Percentiles rank a stretch among this genome's conserved stretches.
phyloP scores from a whole-genome alignment of 2,329 filamentous ascomycete species.

The Aureobasidium musti region DNA sequence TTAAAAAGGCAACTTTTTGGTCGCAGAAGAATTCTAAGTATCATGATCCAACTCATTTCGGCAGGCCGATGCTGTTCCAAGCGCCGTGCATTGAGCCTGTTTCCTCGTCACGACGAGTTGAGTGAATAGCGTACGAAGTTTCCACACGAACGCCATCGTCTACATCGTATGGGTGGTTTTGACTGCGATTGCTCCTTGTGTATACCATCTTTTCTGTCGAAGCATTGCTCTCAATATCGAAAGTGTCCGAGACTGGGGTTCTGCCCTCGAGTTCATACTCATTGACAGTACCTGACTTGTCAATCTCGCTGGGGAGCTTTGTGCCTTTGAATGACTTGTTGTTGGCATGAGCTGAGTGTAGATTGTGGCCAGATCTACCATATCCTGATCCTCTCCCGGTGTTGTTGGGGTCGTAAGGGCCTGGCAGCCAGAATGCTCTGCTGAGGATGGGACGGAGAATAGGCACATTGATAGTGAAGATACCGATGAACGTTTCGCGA shows the following conservation, averaged over 20 bases:
- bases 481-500: constrained; percentile 43
- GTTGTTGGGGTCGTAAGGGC: constrained; percentile 29
- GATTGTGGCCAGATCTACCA: neutral
- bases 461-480: constrained; percentile 43
- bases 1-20: neutral
- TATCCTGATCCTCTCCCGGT: neutral
- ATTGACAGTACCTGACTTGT: neutral
- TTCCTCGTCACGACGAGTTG: constrained; percentile 18
- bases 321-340: neutral
- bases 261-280: constrained; percentile 11
- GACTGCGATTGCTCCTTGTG: neutral
- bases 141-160: constrained; percentile 12
- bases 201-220: constrained; percentile 20
- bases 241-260: constrained; percentile 1
- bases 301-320: neutral
- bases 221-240: constrained; percentile 11
- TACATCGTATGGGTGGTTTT: neutral
- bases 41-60: neutral
- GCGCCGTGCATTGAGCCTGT: neutral
- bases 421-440: constrained; percentile 38
- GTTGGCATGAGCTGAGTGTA: neutral
- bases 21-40: neutral
- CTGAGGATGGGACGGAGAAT: constrained; percentile 40
- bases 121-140: constrained; percentile 17
- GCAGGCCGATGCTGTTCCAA: constrained; percentile 21